Evolutionary conservation across 148 eudicot species (phyloP).

Genomic region (Rhododendron molle): DNA sequence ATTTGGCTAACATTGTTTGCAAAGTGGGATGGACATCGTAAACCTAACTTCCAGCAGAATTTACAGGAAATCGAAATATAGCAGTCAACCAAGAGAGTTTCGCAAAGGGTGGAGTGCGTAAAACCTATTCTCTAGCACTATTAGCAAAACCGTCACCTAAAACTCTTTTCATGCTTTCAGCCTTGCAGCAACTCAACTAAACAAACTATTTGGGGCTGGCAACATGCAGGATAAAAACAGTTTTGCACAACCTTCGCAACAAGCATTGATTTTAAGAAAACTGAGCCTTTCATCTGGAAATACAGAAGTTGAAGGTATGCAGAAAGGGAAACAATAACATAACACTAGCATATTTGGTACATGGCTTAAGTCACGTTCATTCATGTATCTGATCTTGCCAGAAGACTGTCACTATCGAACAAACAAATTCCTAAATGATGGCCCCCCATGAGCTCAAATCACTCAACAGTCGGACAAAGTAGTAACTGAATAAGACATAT

Average conservation of each 20-base stretch:
- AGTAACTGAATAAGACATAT: background rate
- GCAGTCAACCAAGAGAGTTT: background rate
- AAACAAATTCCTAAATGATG: conserved; percentile 1
- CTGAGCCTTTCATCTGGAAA: background rate
- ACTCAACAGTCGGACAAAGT: background rate
- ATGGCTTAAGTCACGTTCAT: background rate
- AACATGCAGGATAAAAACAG: background rate
- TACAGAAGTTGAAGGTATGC: background rate
- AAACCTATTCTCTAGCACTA: background rate
- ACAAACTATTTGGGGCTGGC: background rate
- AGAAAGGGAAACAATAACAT: background rate
- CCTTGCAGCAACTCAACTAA: background rate
- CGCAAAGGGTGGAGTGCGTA: background rate
- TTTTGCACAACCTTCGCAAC: background rate
- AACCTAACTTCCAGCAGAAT: background rate
- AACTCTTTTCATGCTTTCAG: conserved; percentile 6
- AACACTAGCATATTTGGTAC: background rate
- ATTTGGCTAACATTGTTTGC: background rate
- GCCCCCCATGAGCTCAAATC: background rate
- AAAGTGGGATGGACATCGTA: background rate
- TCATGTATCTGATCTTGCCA: background rate
- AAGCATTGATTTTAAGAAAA: background rate
- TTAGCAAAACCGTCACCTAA: background rate
- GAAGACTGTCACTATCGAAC: background rate
- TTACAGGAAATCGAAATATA: background rate